Percentiles rank a stretch among this genome's conserved stretches.
phyloP scores from a whole-genome alignment of 2,329 filamentous ascomycete genomes.

The Exophiala aquamarina region DNA sequence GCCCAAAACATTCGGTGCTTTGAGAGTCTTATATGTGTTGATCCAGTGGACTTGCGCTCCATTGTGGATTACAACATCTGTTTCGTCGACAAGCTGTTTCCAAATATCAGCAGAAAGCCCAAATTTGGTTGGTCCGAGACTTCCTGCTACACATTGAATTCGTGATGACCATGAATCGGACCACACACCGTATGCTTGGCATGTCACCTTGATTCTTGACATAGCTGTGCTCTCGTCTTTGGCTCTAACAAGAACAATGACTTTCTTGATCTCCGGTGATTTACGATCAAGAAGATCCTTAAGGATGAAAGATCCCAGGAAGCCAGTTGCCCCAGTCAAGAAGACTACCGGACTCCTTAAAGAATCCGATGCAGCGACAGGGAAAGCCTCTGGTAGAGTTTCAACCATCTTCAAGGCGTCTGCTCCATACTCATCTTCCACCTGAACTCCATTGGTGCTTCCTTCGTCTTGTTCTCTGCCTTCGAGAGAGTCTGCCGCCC shows the following conservation, averaged over 20 bases:
- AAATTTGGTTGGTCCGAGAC: constrained; percentile 70
- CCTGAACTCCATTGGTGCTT: constrained; percentile 29
- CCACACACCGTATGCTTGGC: constrained; percentile 80
- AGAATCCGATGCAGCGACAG: constrained; percentile 30
- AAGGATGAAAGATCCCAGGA: constrained; percentile 79
- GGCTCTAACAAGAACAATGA: constrained; percentile 75
- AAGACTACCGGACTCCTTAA: constrained; percentile 61
- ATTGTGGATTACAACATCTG: constrained; percentile 78
- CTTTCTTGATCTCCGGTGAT: constrained; percentile 51
- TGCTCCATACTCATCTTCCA: constrained; percentile 50
- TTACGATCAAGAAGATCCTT: constrained; percentile 68
- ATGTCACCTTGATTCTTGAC: constrained; percentile 65
- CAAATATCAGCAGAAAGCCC: constrained; percentile 68
- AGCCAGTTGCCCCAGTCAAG: constrained; percentile 86
- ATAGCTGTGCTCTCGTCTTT: constrained; percentile 61
- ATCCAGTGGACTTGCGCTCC: constrained; percentile 81
- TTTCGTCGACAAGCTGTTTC: constrained; percentile 63
- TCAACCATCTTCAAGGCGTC: constrained; percentile 47
- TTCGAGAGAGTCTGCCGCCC: constrained; percentile 30
- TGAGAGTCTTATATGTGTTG: constrained; percentile 70
- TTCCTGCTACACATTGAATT: constrained; percentile 69
- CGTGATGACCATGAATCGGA: constrained; percentile 64
- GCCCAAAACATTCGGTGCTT: constrained; percentile 73
- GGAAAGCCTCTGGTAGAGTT: constrained; percentile 49
- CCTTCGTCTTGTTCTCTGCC: constrained; percentile 45